phyloP scores from a whole-genome alignment of 1,284 basidiomycete species.

The Moesziomyces parantarcticus region DNA sequence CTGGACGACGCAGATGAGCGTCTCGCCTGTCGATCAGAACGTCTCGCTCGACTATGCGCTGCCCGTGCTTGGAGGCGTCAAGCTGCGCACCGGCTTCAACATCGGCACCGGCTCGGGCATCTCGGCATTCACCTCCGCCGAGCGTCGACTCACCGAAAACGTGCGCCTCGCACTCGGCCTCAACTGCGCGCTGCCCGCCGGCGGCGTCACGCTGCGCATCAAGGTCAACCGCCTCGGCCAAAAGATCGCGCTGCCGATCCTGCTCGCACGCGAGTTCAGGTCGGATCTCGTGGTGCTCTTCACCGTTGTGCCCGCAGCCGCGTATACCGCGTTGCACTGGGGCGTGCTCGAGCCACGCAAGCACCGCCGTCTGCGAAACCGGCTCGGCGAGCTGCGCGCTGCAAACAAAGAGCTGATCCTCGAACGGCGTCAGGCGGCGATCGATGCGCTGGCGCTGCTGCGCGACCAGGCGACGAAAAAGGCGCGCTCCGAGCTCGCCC shows the following conservation, averaged over 20 bases:
- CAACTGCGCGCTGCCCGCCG: conserved; percentile 59
- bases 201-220: conserved; percentile 65
- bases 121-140: conserved; percentile 62
- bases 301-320: conserved; percentile 73
- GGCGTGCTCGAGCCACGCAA: conserved; percentile 74
- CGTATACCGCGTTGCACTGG: conserved; percentile 73
- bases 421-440: conserved; percentile 74
- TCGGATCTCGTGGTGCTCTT: conserved; percentile 71
- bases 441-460: conserved; percentile 72
- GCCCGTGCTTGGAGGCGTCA: conserved; percentile 69
- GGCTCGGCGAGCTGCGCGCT: conserved; percentile 72
- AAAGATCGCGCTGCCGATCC: conserved; percentile 72
- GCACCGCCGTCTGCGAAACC: conserved; percentile 68
- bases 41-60: conserved; percentile 69
- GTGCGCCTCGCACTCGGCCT: conserved; percentile 64
- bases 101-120: conserved; percentile 62
- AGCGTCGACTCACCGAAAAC: conserved; percentile 68
- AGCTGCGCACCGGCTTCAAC: conserved; percentile 69
- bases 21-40: conserved; percentile 51
- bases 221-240: conserved; percentile 72
- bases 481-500: conserved; percentile 68
- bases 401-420: conserved; percentile 74
- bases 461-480: conserved; percentile 69
- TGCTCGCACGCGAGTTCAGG: conserved; percentile 72
- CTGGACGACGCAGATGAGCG: conserved; percentile 56